Conservation (phyloP, 805 yeast species). For the Cyberlindnera japonica region DNA sequence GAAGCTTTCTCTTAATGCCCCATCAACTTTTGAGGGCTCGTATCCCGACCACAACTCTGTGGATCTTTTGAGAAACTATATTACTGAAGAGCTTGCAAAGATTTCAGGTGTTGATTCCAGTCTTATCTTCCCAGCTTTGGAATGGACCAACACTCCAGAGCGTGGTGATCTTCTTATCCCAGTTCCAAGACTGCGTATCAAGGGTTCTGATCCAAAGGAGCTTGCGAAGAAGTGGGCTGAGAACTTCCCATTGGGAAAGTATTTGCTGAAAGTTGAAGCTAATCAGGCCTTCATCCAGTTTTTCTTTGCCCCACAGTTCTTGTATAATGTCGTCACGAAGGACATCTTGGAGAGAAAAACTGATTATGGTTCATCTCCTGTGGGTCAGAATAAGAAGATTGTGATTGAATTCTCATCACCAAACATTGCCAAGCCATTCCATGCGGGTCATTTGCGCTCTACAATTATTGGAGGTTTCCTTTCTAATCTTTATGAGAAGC, state of each 20-base stretch:
- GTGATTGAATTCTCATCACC: slow-evolving; percentile 94
- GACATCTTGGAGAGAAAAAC: slow-evolving; percentile 59
- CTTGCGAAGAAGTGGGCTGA: slow-evolving; percentile 75
- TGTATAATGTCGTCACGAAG: slow-evolving; percentile 65
- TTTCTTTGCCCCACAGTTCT: slow-evolving; percentile 63
- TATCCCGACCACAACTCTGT: slow-evolving; percentile 76
- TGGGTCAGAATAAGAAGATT: slow-evolving; percentile 68
- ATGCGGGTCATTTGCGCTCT: slow-evolving; percentile 97
- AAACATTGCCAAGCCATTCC: slow-evolving; percentile 98
- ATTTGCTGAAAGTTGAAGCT: slow-evolving; percentile 65
- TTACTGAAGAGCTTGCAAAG: slow-evolving; percentile 70
- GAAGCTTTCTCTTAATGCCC: slow-evolving; percentile 37
- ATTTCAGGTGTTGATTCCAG: slow-evolving; percentile 68
- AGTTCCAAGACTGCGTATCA: slow-evolving; percentile 84
- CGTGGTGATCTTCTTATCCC: slow-evolving; percentile 94
- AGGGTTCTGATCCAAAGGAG: slow-evolving; percentile 74
- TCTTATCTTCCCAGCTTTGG: slow-evolving; percentile 79
- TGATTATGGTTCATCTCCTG: slow-evolving; percentile 67
- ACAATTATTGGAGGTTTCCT: slow-evolving; percentile 97
- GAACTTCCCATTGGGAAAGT: slow-evolving; percentile 69
- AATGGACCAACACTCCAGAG: slow-evolving; percentile 79
- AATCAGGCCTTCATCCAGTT: slow-evolving; percentile 92
- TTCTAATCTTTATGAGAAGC: slow-evolving; percentile 80
- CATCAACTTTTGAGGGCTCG: slow-evolving; percentile 51
- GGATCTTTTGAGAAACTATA: slow-evolving; percentile 87